Percentiles rank a stretch among this genome's conserved stretches.
Conservation (phyloP, 331 rosid species). For the Quercus lobata region DNA sequence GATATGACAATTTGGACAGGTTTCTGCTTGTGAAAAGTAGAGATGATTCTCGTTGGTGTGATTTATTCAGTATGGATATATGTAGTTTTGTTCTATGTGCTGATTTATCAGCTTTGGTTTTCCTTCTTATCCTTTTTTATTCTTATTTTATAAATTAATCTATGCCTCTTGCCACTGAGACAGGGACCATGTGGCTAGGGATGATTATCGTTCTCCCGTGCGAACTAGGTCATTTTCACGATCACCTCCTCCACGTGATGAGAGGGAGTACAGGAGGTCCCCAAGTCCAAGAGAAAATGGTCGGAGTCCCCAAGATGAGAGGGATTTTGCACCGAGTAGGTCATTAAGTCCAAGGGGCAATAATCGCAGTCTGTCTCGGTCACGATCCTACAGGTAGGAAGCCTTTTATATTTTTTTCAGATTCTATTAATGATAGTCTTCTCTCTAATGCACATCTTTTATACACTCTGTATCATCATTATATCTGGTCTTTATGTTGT, state of each 20-base stretch:
- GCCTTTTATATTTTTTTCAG: neutral
- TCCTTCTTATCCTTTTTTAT: neutral
- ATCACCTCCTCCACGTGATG: constrained; percentile 52
- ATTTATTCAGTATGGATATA: neutral
- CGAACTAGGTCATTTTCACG: constrained; percentile 69
- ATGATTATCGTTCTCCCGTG: constrained; percentile 52
- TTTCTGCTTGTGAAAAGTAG: constrained; percentile 21
- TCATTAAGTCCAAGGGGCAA: constrained; percentile 55
- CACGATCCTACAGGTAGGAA: constrained; percentile 62
- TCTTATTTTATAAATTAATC: neutral
- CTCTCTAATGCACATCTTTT: neutral
- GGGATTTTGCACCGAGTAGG: constrained; percentile 42
- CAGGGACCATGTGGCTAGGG: constrained; percentile 63
- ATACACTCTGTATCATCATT: neutral
- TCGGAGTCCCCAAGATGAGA: constrained; percentile 37
- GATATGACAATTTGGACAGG: constrained; percentile 20
- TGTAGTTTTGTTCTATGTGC: constrained; percentile 1
- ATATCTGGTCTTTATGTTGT: neutral
- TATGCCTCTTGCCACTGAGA: constrained; percentile 5
- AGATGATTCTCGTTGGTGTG: constrained; percentile 25
- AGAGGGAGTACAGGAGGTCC: constrained; percentile 48
- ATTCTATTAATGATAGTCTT: constrained; percentile 1
- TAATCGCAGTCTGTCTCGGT: constrained; percentile 52
- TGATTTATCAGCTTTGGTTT: neutral
- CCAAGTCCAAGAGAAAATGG: constrained; percentile 58